These are phyloP conservation scores for Pterula multifida DNA, from an alignment of 1,284 basidiomycete genomes.

Conservation along the genomic window DNA sequence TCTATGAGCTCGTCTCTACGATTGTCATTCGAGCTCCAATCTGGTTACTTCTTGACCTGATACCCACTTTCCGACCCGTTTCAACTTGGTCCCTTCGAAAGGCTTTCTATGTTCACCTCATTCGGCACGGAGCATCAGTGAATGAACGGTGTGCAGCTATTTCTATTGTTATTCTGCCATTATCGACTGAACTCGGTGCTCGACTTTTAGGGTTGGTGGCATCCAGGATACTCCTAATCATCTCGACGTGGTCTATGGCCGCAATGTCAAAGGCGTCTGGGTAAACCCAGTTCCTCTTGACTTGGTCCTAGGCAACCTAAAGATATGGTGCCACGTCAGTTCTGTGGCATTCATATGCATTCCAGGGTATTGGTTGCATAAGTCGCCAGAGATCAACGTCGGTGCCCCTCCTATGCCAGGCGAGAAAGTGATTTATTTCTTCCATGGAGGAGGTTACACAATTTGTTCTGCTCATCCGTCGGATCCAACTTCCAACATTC, in stretches of 20 bases:
- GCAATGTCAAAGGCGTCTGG: conserved; percentile 37
- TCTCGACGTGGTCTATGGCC: conserved; percentile 24
- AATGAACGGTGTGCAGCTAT: neutral
- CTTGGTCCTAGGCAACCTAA: conserved; percentile 36
- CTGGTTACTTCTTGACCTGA: conserved; percentile 26
- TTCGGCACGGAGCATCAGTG: neutral
- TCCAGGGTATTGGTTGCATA: conserved; percentile 46
- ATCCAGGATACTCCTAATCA: conserved; percentile 23
- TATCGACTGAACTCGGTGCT: neutral
- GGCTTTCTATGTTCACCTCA: conserved; percentile 11
- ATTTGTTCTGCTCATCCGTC: conserved; percentile 31
- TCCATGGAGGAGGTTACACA: conserved; percentile 41
- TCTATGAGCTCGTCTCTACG: conserved; percentile 26
- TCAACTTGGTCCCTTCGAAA: conserved; percentile 3
- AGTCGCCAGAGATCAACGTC: conserved; percentile 20
- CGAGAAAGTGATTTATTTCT: conserved; percentile 38
- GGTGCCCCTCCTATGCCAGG: conserved; percentile 25
- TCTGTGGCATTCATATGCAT: conserved; percentile 29
- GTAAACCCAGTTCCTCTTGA: conserved; percentile 29
- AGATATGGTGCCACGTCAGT: conserved; percentile 27
- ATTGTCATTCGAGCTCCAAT: conserved; percentile 34
- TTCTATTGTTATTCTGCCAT: neutral
- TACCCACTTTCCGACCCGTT: conserved; percentile 17
- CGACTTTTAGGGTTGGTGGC: conserved; percentile 20
- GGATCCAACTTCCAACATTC: conserved; percentile 18